phyloP scores from a whole-genome alignment of 2,329 filamentous ascomycete species.

The Aureobasidium sp. region DNA sequence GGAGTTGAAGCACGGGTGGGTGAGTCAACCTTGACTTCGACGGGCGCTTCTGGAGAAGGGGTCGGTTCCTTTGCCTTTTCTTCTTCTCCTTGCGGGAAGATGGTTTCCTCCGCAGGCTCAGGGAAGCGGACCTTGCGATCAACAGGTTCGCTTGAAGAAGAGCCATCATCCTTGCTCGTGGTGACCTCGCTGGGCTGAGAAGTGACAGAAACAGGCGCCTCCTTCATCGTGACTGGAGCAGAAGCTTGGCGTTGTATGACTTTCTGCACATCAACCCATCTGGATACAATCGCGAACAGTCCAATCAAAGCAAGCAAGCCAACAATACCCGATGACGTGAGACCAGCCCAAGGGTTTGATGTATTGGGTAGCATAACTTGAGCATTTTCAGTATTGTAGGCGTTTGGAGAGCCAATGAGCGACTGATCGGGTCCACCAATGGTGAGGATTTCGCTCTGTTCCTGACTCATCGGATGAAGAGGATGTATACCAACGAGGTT shows the following conservation, averaged over 20 bases:
- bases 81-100: conserved; percentile 25
- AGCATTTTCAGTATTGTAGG: background rate
- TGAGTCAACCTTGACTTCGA: conserved; percentile 11
- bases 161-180: background rate
- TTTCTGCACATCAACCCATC: background rate
- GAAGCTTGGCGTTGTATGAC: background rate
- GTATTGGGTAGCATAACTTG: background rate
- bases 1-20: conserved; percentile 8
- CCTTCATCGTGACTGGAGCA: background rate
- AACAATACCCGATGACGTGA: background rate
- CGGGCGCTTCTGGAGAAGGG: background rate
- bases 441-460: conserved; percentile 13
- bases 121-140: conserved; percentile 17
- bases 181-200: background rate
- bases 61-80: conserved; percentile 18
- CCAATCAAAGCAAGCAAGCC: conserved; percentile 4
- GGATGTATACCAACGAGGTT: conserved; percentile 36
- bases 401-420: background rate
- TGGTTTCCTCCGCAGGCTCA: conserved; percentile 30
- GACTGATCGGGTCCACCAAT: conserved; percentile 16
- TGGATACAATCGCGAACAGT: background rate
- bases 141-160: background rate
- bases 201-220: background rate
- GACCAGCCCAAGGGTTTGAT: background rate
- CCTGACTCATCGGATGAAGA: conserved; percentile 20